Conservation (phyloP, 164 flowering plant genomes). For the Berberis thunbergii region DNA sequence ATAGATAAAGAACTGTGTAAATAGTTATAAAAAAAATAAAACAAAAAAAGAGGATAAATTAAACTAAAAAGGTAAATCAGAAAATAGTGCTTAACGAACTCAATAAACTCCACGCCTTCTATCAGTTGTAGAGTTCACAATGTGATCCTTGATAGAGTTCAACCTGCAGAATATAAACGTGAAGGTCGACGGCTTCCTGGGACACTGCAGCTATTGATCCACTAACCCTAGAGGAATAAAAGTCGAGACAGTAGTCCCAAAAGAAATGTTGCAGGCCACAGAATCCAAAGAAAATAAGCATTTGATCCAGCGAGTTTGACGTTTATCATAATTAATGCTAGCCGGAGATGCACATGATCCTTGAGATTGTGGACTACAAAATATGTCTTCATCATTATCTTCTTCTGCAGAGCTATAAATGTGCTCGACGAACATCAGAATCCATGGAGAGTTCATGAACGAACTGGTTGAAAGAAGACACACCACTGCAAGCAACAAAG, state of each 20-base stretch:
- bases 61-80: background rate
- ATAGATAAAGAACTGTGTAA: background rate
- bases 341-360: slow-evolving; percentile 51
- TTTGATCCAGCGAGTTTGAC: slow-evolving; percentile 38
- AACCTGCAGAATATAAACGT: slow-evolving; percentile 18
- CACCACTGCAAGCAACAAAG: slow-evolving; percentile 55
- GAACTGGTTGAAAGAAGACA: slow-evolving; percentile 92
- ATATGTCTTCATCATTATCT: slow-evolving; percentile 37
- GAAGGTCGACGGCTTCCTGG: slow-evolving; percentile 22
- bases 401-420: slow-evolving; percentile 76
- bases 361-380: slow-evolving; percentile 60
- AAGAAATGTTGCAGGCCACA: slow-evolving; percentile 52
- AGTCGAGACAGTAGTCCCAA: slow-evolving; percentile 49
- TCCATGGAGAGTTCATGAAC: slow-evolving; percentile 83
- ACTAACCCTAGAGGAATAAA: slow-evolving; percentile 20
- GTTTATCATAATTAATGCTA: slow-evolving; percentile 38
- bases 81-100: slow-evolving; percentile 21
- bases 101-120: slow-evolving; percentile 92
- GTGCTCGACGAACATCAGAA: slow-evolving; percentile 50
- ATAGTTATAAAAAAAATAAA: background rate
- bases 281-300: slow-evolving; percentile 54
- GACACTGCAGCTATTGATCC: slow-evolving; percentile 16
- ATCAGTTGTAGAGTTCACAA: slow-evolving; percentile 73
- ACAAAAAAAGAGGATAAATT: background rate
- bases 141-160: slow-evolving; percentile 46